These are phyloP conservation scores for Posidonia oceanica DNA, from an alignment of 116 monocot genomes.

Conservation along the genomic window DNA sequence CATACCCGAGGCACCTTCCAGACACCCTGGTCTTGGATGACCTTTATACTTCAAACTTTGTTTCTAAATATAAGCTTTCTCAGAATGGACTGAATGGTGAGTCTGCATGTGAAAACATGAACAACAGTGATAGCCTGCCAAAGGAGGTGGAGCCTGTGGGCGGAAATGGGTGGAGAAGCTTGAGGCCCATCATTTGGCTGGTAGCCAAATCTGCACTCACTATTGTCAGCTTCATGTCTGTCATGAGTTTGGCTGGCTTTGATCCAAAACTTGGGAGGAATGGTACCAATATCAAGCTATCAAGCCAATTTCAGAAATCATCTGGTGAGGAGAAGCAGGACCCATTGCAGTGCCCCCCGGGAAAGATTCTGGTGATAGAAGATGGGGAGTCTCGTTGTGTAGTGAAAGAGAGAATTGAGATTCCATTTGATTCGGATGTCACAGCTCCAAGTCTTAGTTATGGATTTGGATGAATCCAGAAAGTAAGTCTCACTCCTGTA, in stretches of 20 bases:
- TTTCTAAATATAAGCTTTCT: constrained; percentile 13
- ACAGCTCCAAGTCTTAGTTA: constrained; percentile 37
- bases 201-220: constrained; percentile 41
- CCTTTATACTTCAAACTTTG: constrained; percentile 17
- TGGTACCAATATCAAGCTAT: constrained; percentile 14
- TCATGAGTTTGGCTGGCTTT: constrained; percentile 38
- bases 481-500: neutral
- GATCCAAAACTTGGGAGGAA: constrained; percentile 20
- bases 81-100: constrained; percentile 10
- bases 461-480: constrained; percentile 46
- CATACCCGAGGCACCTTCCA: constrained; percentile 34
- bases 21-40: constrained; percentile 38
- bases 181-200: constrained; percentile 24
- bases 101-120: neutral
- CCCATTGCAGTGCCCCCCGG: constrained; percentile 42
- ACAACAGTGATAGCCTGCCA: constrained; percentile 7
- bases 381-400: constrained; percentile 49
- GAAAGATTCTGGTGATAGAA: constrained; percentile 61
- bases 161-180: neutral
- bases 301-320: constrained; percentile 15
- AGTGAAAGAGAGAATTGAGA: constrained; percentile 69
- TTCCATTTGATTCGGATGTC: constrained; percentile 58
- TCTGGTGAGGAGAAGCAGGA: neutral
- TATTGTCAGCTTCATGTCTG: constrained; percentile 25
- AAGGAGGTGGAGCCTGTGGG: neutral